Evolutionary conservation across 495 filamentous ascomycete genomes (phyloP).

Genomic region (Gamarada debralockiae): DNA sequence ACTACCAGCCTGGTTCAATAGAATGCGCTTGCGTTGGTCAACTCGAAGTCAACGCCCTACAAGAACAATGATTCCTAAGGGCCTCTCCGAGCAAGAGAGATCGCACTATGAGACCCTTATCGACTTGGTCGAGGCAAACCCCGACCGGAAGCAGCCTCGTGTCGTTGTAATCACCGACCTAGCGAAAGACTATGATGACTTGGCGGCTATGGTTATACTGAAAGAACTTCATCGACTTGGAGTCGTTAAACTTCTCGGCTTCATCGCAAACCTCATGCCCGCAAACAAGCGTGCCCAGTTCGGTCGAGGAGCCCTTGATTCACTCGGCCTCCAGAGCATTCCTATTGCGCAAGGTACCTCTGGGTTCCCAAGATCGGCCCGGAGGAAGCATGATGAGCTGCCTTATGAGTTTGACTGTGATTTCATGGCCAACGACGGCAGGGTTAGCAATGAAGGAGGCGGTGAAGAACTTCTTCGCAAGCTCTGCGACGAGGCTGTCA

Average conservation of each 20-base stretch:
- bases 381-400: background rate
- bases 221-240: slow-evolving; percentile 12
- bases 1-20: too few species aligned
- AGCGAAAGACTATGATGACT: slow-evolving; percentile 6
- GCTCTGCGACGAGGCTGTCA: background rate
- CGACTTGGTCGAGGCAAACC: too few species aligned
- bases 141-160: background rate
- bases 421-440: slow-evolving; percentile 14
- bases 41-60: too few species aligned
- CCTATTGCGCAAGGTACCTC: slow-evolving; percentile 16
- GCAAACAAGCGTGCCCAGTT: slow-evolving; percentile 9
- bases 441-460: background rate
- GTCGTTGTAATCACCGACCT: slow-evolving; percentile 10
- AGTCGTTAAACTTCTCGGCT: slow-evolving; percentile 14
- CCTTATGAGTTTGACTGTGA: slow-evolving; percentile 15
- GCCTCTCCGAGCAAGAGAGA: too few species aligned
- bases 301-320: slow-evolving; percentile 23
- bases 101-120: too few species aligned
- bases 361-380: slow-evolving; percentile 2
- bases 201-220: slow-evolving; percentile 2
- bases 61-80: too few species aligned
- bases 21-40: too few species aligned
- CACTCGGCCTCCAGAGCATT: slow-evolving; percentile 10
- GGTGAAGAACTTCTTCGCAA: slow-evolving; percentile 10
- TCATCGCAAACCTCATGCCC: slow-evolving; percentile 22